These are phyloP conservation scores for Pyrenophora seminiperda DNA, from an alignment of 2,329 filamentous ascomycete genomes.

Conservation along the genomic window DNA sequence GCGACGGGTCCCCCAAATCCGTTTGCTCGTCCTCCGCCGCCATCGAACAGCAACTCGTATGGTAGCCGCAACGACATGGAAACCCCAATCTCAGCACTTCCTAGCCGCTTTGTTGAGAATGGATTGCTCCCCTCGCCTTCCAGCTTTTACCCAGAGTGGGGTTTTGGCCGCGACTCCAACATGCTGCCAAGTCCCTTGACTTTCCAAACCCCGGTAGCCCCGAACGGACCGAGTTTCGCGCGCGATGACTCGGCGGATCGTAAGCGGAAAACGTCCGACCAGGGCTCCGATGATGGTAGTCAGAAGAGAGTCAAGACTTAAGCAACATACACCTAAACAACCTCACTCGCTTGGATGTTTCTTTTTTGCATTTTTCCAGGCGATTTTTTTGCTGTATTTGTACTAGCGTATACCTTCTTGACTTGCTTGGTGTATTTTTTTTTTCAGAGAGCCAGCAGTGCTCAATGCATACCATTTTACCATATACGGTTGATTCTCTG, in stretches of 20 bases:
- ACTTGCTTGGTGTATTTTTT: slow-evolving; percentile 10
- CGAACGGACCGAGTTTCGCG: slow-evolving; percentile 52
- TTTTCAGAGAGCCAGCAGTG: slow-evolving; percentile 9
- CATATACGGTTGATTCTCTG: slow-evolving; percentile 5
- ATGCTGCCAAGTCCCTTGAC: slow-evolving; percentile 91
- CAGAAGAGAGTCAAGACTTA: slow-evolving; percentile 48
- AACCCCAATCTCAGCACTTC: slow-evolving; percentile 91
- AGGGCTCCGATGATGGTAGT: slow-evolving; percentile 43
- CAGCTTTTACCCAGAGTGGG: slow-evolving; percentile 92
- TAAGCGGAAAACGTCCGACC: slow-evolving; percentile 50
- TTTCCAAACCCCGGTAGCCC: slow-evolving; percentile 78
- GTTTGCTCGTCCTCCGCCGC: slow-evolving; percentile 84
- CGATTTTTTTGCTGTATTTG: slow-evolving; percentile 13
- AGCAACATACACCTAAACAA: slow-evolving; percentile 6
- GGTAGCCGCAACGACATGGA: slow-evolving; percentile 56
- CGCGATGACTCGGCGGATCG: slow-evolving; percentile 50
- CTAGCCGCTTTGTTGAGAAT: slow-evolving; percentile 86
- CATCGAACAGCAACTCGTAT: slow-evolving; percentile 60
- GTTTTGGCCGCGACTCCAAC: slow-evolving; percentile 76
- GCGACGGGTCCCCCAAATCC: slow-evolving; percentile 93
- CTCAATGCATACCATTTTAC: slow-evolving; percentile 12
- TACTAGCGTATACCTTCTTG: slow-evolving; percentile 12
- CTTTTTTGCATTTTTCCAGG: not conserved
- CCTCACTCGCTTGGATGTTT: not conserved
- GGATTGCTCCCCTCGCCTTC: slow-evolving; percentile 89